These are phyloP conservation scores for Ogataea angusta DNA, from an alignment of 805 yeast species.

Conservation along the genomic window DNA sequence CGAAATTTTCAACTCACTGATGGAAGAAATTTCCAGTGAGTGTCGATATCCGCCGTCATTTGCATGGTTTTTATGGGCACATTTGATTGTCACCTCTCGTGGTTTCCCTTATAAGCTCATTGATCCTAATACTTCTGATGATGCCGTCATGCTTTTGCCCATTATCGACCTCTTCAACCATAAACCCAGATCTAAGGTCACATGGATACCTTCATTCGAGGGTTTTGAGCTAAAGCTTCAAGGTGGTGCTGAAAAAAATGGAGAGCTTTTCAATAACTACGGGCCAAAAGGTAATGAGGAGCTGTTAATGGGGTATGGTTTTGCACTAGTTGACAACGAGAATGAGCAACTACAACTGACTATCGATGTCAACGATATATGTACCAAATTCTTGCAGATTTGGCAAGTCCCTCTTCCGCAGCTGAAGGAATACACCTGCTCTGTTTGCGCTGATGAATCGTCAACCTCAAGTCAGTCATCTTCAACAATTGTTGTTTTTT, in stretches of 20 bases:
- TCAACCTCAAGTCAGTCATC: background rate
- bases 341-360: conserved; percentile 60
- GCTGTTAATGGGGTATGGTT: conserved; percentile 78
- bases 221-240: conserved; percentile 15
- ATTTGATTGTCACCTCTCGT: conserved; percentile 67
- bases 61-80: conserved; percentile 71
- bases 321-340: conserved; percentile 53
- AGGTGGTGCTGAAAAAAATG: conserved; percentile 1
- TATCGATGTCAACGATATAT: conserved; percentile 43
- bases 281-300: conserved; percentile 89
- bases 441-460: conserved; percentile 12
- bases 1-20: conserved; percentile 7
- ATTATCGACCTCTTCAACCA: conserved; percentile 80
- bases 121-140: conserved; percentile 21
- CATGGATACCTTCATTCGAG: conserved; percentile 48
- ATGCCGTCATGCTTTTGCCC: conserved; percentile 61
- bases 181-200: conserved; percentile 52
- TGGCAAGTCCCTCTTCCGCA: conserved; percentile 28
- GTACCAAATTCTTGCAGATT: conserved; percentile 3
- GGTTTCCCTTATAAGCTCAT: conserved; percentile 72
- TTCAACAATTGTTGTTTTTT: conserved; percentile 17
- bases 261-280: conserved; percentile 72
- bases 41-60: conserved; percentile 33
- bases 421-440: conserved; percentile 29
- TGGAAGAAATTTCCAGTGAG: conserved; percentile 32